phyloP scores from a whole-genome alignment of 1,139 yeast species.

The Pichia sp. region DNA sequence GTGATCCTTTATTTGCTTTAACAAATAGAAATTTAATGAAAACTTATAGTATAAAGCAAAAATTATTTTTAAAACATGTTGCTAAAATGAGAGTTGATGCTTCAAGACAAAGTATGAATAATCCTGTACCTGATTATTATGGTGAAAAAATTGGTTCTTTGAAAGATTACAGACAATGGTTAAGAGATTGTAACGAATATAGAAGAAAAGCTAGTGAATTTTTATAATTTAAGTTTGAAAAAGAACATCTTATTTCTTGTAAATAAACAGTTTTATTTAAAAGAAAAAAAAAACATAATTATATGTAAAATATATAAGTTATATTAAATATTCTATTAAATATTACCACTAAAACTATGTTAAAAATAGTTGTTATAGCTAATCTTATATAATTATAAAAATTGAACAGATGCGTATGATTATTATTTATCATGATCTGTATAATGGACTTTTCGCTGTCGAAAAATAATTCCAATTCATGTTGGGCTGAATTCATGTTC shows the following conservation, averaged over 20 bases:
- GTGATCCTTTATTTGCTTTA: constrained; percentile 59
- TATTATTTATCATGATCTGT: too few relatives aligned
- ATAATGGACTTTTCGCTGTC: too few relatives aligned
- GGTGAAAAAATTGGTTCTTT: constrained; percentile 91
- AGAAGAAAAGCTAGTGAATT: constrained; percentile 80
- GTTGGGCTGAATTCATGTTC: too few relatives aligned
- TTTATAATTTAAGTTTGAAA: constrained; percentile 29
- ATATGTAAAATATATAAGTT: too few relatives aligned
- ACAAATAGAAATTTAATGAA: constrained; percentile 42
- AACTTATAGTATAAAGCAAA: constrained; percentile 56
- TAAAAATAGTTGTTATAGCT: too few relatives aligned
- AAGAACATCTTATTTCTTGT: neutral
- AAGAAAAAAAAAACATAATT: too few relatives aligned
- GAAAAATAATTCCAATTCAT: too few relatives aligned
- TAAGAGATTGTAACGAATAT: constrained; percentile 89
- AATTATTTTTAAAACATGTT: constrained; percentile 65
- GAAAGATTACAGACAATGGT: constrained; percentile 88
- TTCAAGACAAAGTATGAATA: constrained; percentile 81
- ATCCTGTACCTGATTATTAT: constrained; percentile 96
- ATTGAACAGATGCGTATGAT: too few relatives aligned
- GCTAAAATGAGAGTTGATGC: constrained; percentile 85
- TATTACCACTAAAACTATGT: too few relatives aligned
- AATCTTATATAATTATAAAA: too few relatives aligned
- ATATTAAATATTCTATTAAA: too few relatives aligned
- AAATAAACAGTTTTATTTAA: neutral